Base-by-base conservation (phyloP, 2,329 filamentous ascomycete genomes). In the Sclerotiophoma versabilis region DNA sequence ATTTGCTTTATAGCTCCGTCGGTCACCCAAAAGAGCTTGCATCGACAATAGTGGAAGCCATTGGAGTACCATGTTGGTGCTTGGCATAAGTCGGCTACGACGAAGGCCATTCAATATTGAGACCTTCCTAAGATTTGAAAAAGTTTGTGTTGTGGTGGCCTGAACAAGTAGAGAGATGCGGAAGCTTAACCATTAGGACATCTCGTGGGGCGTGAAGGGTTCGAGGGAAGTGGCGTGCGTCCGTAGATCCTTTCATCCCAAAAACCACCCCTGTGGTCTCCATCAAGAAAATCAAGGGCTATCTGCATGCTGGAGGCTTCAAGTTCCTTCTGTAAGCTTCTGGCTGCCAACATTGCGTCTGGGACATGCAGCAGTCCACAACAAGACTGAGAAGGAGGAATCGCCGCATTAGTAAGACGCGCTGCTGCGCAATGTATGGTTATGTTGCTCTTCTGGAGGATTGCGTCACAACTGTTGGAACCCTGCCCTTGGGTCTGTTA, bases 61-160 rank as follows among this genome's bases (percentile, higher is more conserved):
- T 9, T 19, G 4, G 19, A 48, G 27, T n/a, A 48, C 26, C 45
- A 26, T 41, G 36, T 36, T 43, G 32, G 44, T 39, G 15, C 15
- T 26, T 30, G 25, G 5, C 11, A 30, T n/a, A 37, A 50, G 29
- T 43, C 38, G 32, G 38, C 38, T 50, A 37, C 38, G 43, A 30
- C 19, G 14, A 17, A 9, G 3, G 10, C 14, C 17, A 30, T 50
- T 50, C 30, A 25, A 14, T 37, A 43, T 43, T 37, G 10, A 10
- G 25, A 8, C 10, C 11, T 9, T 9, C 6, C 11, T 39, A 17
- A n/a, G 12, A 29, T 27, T 26, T n/a, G 30, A 34, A 15, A 42
- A 12, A 12, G 19, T 36, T 38, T 9, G 25, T 39, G 20, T 38
- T n/a, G 20, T 17, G 4, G 20, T n/a, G 45, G 12, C 20, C 12